These are phyloP conservation scores for Metschnikowia kofuensis DNA, from an alignment of 805 yeast species.

Conservation along the genomic window DNA sequence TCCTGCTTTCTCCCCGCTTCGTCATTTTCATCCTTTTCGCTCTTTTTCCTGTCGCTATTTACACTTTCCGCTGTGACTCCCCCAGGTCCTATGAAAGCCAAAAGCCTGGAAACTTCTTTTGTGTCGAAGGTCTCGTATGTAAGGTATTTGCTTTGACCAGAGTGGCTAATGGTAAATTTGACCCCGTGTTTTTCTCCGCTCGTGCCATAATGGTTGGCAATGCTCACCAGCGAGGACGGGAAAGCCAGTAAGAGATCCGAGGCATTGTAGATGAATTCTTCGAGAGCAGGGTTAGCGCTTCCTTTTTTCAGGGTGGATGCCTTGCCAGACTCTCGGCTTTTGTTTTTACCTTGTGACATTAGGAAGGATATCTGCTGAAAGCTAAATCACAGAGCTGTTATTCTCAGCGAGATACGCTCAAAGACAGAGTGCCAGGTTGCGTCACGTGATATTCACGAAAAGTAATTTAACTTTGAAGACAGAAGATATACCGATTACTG, in stretches of 20 bases:
- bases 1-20: conserved; percentile 13
- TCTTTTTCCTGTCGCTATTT: conserved; percentile 26
- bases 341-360: background rate
- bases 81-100: conserved; percentile 71
- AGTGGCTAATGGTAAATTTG: conserved; percentile 62
- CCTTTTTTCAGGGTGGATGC: background rate
- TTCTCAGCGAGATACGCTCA: too few relatives aligned
- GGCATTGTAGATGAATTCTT: conserved; percentile 28
- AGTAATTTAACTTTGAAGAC: too few relatives aligned
- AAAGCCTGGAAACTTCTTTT: conserved; percentile 71
- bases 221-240: conserved; percentile 36
- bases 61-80: conserved; percentile 38
- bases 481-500: too few relatives aligned
- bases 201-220: conserved; percentile 33
- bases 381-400: too few relatives aligned
- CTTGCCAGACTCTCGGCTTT: background rate
- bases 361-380: background rate
- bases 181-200: conserved; percentile 27
- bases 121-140: conserved; percentile 55
- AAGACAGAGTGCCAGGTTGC: background rate
- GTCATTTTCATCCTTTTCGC: conserved; percentile 10
- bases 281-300: conserved; percentile 2
- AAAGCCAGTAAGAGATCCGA: conserved; percentile 33
- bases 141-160: conserved; percentile 60
- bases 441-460: background rate